These are phyloP conservation scores for Rubroshorea leprosula DNA, from an alignment of 345 rosid species.

Conservation along the genomic window DNA sequence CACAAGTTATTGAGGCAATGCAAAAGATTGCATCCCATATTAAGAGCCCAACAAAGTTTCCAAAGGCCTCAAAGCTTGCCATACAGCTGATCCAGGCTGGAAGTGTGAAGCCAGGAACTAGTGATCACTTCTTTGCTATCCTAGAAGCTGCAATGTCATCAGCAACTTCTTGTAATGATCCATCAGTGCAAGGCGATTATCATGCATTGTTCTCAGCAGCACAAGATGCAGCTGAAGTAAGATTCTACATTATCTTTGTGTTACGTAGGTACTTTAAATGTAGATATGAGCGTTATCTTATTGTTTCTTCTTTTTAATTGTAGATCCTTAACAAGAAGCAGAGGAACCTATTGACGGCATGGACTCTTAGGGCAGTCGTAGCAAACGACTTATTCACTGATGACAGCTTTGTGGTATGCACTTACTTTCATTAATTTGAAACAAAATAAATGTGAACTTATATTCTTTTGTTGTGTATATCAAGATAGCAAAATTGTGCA, in stretches of 20 bases:
- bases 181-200: constrained; percentile 58
- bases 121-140: constrained; percentile 61
- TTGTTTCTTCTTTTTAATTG: constrained; percentile 14
- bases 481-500: neutral
- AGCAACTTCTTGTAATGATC: constrained; percentile 66
- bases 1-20: constrained; percentile 85
- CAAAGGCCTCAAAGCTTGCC: constrained; percentile 91
- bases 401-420: constrained; percentile 90
- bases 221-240: constrained; percentile 78
- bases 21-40: constrained; percentile 87
- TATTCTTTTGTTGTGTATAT: constrained; percentile 9
- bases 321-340: constrained; percentile 70
- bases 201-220: constrained; percentile 79
- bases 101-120: constrained; percentile 79
- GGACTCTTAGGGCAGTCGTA: constrained; percentile 78
- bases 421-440: constrained; percentile 8
- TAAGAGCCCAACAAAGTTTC: constrained; percentile 61
- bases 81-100: constrained; percentile 84
- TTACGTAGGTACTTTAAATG: neutral
- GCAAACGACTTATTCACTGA: constrained; percentile 91
- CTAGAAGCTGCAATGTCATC: constrained; percentile 87
- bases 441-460: neutral
- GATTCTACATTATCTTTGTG: neutral
- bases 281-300: constrained; percentile 14
- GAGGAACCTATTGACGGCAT: constrained; percentile 55